Evolutionary conservation across 2,329 filamentous ascomycete species (phyloP).

Genomic region (Incumbomyces lentus): DNA sequence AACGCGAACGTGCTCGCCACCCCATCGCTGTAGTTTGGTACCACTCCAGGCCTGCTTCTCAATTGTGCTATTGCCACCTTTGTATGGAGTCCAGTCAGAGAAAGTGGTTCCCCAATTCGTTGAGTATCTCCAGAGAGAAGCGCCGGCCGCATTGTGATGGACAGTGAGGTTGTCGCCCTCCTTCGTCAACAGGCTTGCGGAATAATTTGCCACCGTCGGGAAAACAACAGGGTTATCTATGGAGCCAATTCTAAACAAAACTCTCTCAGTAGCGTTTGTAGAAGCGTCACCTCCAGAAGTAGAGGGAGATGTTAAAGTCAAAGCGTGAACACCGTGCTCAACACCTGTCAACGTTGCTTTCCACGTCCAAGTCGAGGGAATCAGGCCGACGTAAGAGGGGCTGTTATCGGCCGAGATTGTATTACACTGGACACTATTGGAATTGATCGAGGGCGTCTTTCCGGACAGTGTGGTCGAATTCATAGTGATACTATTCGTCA

Average conservation of each 20-base stretch:
- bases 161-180: slow-evolving; percentile 38
- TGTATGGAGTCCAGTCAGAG: slow-evolving; percentile 49
- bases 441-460: slow-evolving; percentile 35
- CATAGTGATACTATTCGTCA: slow-evolving; percentile 42
- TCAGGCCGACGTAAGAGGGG: slow-evolving; percentile 39
- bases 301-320: slow-evolving; percentile 37
- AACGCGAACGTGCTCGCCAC: slow-evolving; percentile 51
- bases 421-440: slow-evolving; percentile 36
- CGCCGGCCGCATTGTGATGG: slow-evolving; percentile 51
- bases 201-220: slow-evolving; percentile 48
- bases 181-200: slow-evolving; percentile 39
- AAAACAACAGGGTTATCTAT: slow-evolving; percentile 51
- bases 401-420: slow-evolving; percentile 27
- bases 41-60: slow-evolving; percentile 46
- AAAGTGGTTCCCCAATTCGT: slow-evolving; percentile 51
- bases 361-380: slow-evolving; percentile 46
- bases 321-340: slow-evolving; percentile 49
- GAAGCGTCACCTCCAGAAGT: slow-evolving; percentile 31
- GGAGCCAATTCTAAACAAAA: slow-evolving; percentile 51
- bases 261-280: slow-evolving; percentile 48
- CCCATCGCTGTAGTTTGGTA: slow-evolving; percentile 48
- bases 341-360: slow-evolving; percentile 45
- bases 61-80: slow-evolving; percentile 41
- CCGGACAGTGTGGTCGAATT: slow-evolving; percentile 44
- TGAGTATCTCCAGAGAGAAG: slow-evolving; percentile 53